Conservation (phyloP, 495 filamentous ascomycete genomes). For the Copromyces sp. region DNA sequence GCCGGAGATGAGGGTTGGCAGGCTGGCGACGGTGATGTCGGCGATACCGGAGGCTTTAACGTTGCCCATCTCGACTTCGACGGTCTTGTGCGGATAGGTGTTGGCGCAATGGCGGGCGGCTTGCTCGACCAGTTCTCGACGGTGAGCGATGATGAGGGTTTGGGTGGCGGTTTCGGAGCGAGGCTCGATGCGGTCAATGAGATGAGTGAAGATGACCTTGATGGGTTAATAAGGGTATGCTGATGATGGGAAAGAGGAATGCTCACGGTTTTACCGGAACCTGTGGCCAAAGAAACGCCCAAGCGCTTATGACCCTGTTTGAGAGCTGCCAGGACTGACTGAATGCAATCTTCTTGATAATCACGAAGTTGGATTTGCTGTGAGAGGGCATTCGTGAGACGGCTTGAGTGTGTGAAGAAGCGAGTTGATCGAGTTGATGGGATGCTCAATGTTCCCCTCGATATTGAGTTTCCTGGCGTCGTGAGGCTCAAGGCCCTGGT, state of each 20-base stretch:
- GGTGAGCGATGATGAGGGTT: slow-evolving; percentile 86
- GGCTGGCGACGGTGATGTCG: slow-evolving; percentile 90
- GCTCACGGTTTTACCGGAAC: slow-evolving; percentile 80
- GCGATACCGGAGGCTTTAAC: slow-evolving; percentile 62
- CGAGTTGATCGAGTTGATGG: background rate
- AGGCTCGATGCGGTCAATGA: slow-evolving; percentile 68
- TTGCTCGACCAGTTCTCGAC: slow-evolving; percentile 92
- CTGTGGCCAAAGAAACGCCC: slow-evolving; percentile 85
- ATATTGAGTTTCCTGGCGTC: background rate
- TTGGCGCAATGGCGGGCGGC: slow-evolving; percentile 71
- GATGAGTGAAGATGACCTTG: slow-evolving; percentile 89
- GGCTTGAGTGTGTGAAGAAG: background rate
- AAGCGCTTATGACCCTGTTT: slow-evolving; percentile 67
- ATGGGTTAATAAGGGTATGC: too few relatives aligned
- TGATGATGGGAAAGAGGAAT: background rate
- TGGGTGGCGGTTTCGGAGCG: slow-evolving; percentile 50
- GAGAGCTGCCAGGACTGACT: slow-evolving; percentile 66
- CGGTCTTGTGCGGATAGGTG: slow-evolving; percentile 65
- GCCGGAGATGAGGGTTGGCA: slow-evolving; percentile 65
- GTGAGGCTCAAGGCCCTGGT: background rate
- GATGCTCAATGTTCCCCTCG: background rate
- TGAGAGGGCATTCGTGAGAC: background rate
- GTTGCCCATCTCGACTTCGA: slow-evolving; percentile 88
- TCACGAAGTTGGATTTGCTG: slow-evolving; percentile 50
- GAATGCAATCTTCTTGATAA: slow-evolving; percentile 86